Evolutionary conservation across 2,329 filamentous ascomycete genomes (phyloP), one percentile per base, ranked within the genome.

Genomic region (Penicillium sp.): DNA sequence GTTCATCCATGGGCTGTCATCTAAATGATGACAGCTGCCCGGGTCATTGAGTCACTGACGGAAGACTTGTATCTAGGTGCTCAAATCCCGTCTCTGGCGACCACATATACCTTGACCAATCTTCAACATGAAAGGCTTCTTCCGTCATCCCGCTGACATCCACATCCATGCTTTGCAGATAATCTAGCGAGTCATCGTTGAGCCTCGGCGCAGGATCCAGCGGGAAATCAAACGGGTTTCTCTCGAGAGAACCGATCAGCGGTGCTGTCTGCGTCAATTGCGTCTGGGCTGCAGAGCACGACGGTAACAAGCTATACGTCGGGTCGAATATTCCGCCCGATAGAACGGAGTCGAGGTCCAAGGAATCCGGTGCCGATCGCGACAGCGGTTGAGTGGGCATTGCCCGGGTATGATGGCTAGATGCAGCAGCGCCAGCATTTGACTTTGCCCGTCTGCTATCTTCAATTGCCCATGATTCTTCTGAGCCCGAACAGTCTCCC

Each of bases 61-160:
- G 44, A 13, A 41, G 45, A 4, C 45, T 47, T n/a, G 41, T 51
- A 45, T 54, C 49, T 34, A 54, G 34, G 46, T 51, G 48, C 35
- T 53, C 50, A 12, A 53, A 49, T 18, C 51, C 51, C 3, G 43
- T 54, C 37, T 54, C 49, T 6, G 49, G 41, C 15, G 51, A 51
- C 49, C 49, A 54, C 47, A 54, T 51, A 38, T 51, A 54, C 26
- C 51, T 35, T 7, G 51, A 51, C 51, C 51, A 54, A 39, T 54
- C 51, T 32, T 54, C 49, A 9, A 54, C 49, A 32, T 47, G 43
- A 14, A 51, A 54, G 9, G 39, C 30, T 3, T 50, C 49, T 13
- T 52, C 51, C 11, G 42, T 25, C 34, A 54, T 27, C 2, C 45
- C 45, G 18, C 42, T 42, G 9, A 50, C 6, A 41, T 52, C 49